Evolutionary conservation across 768 basidiomycete genomes (phyloP).

Genomic region (Lactifluus pinguis): DNA sequence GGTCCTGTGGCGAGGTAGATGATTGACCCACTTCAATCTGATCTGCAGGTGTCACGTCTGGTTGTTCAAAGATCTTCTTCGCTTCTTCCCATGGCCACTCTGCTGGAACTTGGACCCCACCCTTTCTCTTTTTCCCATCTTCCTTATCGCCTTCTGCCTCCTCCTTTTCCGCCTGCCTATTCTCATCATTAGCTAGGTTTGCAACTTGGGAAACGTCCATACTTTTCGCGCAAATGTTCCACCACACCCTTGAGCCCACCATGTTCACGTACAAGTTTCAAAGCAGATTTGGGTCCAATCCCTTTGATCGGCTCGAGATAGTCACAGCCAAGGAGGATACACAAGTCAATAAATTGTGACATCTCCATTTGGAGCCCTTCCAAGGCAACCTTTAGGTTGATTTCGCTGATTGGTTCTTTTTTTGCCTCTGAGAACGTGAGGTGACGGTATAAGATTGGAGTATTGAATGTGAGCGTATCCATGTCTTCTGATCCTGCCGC

Average conservation of each 20-base stretch:
- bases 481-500: constrained; percentile 99
- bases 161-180: constrained; percentile 37
- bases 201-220: constrained; percentile 17
- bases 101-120: constrained; percentile 74
- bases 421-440: constrained; percentile 97
- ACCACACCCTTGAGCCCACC: constrained; percentile 64
- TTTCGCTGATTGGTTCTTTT: constrained; percentile 92
- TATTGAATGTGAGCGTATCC: constrained; percentile 95
- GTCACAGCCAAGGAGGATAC: constrained; percentile 94
- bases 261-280: constrained; percentile 85
- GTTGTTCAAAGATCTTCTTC: constrained; percentile 80
- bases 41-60: constrained; percentile 81
- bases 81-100: constrained; percentile 98
- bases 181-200: constrained; percentile 4
- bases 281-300: constrained; percentile 88
- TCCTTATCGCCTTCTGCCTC: constrained; percentile 32
- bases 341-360: constrained; percentile 96
- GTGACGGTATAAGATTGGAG: constrained; percentile 89
- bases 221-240: constrained; percentile 74
- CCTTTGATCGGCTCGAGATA: constrained; percentile 99
- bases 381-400: constrained; percentile 71
- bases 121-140: constrained; percentile 61
- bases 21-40: constrained; percentile 61
- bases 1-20: background rate
- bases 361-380: constrained; percentile 89